phyloP scores from a whole-genome alignment of 352 stramenopile species.

The Phytophthora chlamydospora region DNA sequence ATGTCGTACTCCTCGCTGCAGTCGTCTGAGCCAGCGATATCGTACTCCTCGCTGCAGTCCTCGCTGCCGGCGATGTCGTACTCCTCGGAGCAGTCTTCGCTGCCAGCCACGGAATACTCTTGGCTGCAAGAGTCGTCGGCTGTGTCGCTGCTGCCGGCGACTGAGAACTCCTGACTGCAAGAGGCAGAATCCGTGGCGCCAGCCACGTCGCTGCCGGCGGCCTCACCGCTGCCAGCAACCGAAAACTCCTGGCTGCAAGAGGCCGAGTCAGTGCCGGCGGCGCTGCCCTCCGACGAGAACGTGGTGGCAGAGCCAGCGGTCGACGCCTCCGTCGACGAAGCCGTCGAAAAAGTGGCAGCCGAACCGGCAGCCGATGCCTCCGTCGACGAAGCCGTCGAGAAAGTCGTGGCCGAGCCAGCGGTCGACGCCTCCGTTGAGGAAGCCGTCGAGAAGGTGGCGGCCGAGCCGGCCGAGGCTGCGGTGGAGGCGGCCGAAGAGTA shows the following conservation, averaged over 20 bases:
- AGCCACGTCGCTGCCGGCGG: constrained; percentile 6
- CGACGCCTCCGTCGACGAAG: constrained; percentile 8
- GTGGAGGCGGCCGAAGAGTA: constrained; percentile 1
- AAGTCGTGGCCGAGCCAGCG: constrained; percentile 8
- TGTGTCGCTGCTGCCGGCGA: constrained; percentile 21
- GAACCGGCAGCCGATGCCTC: neutral
- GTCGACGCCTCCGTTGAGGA: neutral
- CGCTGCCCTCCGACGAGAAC: constrained; percentile 9
- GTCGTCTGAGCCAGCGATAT: constrained; percentile 12
- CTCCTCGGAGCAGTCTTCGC: constrained; percentile 9
- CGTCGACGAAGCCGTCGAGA: neutral
- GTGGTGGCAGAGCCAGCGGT: neutral
- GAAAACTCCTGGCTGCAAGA: constrained; percentile 48
- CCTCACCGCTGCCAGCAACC: constrained; percentile 29
- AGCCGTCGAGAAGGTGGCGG: neutral
- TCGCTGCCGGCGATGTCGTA: constrained; percentile 10
- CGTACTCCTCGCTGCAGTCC: constrained; percentile 27
- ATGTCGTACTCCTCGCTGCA: constrained; percentile 15
- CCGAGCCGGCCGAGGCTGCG: neutral
- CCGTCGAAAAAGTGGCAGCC: neutral
- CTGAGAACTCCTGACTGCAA: constrained; percentile 34
- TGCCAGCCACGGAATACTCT: constrained; percentile 30
- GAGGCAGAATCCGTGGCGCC: constrained; percentile 14
- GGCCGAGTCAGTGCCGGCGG: constrained; percentile 20
- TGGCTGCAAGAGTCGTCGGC: constrained; percentile 36